These are phyloP conservation scores for Sporothrix curviconia DNA, from an alignment of 2,329 filamentous ascomycete species.

Conservation along the genomic window DNA sequence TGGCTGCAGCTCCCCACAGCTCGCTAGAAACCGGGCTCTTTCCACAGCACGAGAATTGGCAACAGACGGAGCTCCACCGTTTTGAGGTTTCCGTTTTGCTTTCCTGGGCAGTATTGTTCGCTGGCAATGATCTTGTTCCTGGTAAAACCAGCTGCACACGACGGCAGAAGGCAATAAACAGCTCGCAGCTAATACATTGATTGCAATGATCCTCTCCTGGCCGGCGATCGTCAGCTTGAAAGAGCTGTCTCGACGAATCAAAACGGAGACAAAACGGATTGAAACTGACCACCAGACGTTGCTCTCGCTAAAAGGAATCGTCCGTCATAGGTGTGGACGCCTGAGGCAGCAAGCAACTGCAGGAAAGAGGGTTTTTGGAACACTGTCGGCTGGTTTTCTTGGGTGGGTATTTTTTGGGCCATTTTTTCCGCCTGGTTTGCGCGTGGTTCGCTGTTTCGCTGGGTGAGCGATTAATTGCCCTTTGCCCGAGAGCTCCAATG, in stretches of 20 bases:
- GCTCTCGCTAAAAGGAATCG: too few relatives aligned
- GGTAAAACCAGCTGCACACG: too few relatives aligned
- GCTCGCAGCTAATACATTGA: neutral
- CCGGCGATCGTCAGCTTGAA: neutral
- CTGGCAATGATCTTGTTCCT: too few relatives aligned
- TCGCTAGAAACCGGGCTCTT: slow-evolving; percentile 6
- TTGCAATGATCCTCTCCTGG: neutral
- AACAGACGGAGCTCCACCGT: too few relatives aligned
- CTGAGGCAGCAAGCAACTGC: neutral
- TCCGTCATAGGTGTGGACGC: too few relatives aligned
- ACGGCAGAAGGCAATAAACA: too few relatives aligned
- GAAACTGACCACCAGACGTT: neutral
- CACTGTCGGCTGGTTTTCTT: neutral
- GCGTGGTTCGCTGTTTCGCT: neutral
- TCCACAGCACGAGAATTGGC: neutral
- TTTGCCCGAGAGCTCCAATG: slow-evolving; percentile 7
- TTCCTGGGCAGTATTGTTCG: too few relatives aligned
- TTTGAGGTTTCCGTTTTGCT: too few relatives aligned
- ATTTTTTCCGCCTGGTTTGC: neutral
- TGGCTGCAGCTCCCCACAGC: slow-evolving; percentile 8
- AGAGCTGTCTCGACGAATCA: neutral
- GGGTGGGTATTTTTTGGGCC: neutral
- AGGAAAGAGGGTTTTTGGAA: neutral
- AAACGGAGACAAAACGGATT: neutral
- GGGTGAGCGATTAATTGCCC: slow-evolving; percentile 20